Base-by-base conservation (phyloP, 805 yeast genomes). In the Maudiozyma pseudohumilis region DNA sequence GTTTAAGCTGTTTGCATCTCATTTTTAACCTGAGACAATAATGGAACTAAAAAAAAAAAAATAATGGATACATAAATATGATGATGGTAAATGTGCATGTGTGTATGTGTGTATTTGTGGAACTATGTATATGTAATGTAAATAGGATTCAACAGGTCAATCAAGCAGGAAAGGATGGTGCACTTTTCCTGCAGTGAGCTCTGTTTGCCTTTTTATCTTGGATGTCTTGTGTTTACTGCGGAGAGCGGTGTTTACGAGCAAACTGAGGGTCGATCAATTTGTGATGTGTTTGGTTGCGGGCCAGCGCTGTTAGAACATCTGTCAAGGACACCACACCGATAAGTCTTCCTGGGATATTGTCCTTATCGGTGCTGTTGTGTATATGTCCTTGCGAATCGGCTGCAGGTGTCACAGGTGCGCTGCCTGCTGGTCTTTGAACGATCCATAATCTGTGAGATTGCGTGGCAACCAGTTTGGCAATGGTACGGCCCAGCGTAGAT, bases 401-500 rank as follows among this genome's bases (percentile, higher is more conserved):
- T 2, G 34, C 6, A 4, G 34, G 8, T 12, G 16, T n/a, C 4
- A 12, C 6, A 9, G 25, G 9, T 3, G 13, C 8, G 1, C 9
- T 23, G n/a, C 29, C 20, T 15, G 29, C 10, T 6, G 38, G 63
- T 8, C 75, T 77, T 45, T 77, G 80, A 15, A 80, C 87, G 31
- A 82, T 75, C 92, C 89, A 81, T 37, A 82, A 61, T 56, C 97
- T 71, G 63, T 89, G 98, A 1, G 95, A 75, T 58, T 81, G 78
- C 2, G 98, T 89, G 5, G 97, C 97, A n/a, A 89, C 96, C 47
- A 89, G 66, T 59, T 89, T 89, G 24, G 96, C 97, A 52, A 89
- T 72, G 3, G 94, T 86, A 56, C 95, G 72, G 23, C 83, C 94
- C 35, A 89, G 68, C 0, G 89, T 77, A 5, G 94, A 75, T 28